These are phyloP conservation scores for Aspergillus vadensis DNA, from an alignment of 2,329 filamentous ascomycete genomes.

Conservation along the genomic window DNA sequence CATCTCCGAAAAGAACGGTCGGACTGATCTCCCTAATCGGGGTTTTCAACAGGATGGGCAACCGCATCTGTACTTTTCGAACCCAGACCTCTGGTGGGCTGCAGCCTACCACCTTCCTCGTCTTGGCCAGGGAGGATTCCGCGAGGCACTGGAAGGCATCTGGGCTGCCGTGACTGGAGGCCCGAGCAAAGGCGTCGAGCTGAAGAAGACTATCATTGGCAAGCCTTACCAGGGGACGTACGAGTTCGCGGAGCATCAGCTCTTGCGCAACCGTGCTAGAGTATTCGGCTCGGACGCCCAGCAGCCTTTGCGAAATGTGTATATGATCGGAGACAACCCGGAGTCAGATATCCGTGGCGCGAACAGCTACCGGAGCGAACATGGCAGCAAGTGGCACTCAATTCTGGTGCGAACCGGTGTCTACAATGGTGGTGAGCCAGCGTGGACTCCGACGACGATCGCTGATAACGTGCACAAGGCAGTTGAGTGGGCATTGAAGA, in stretches of 20 bases:
- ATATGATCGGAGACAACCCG: slow-evolving; percentile 92
- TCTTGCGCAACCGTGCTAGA: slow-evolving; percentile 62
- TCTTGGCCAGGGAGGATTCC: slow-evolving; percentile 88
- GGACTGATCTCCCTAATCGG: slow-evolving; percentile 63
- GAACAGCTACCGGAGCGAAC: slow-evolving; percentile 69
- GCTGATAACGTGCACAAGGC: slow-evolving; percentile 75
- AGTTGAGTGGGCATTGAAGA: slow-evolving; percentile 72
- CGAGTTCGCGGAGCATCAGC: slow-evolving; percentile 75
- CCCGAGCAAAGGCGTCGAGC: slow-evolving; percentile 52
- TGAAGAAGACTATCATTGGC: slow-evolving; percentile 71
- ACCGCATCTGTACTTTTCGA: slow-evolving; percentile 81
- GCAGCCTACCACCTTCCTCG: slow-evolving; percentile 81
- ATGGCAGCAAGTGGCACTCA: slow-evolving; percentile 73
- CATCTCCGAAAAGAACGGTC: slow-evolving; percentile 70
- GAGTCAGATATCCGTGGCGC: slow-evolving; percentile 89
- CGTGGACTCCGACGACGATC: slow-evolving; percentile 64
- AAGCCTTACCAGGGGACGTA: slow-evolving; percentile 82
- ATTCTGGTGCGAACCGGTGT: slow-evolving; percentile 81
- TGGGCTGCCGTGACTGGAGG: slow-evolving; percentile 73
- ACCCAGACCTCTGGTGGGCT: slow-evolving; percentile 88
- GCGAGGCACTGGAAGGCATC: slow-evolving; percentile 75
- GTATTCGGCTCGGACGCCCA: slow-evolving; percentile 45
- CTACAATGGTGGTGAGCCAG: slow-evolving; percentile 61
- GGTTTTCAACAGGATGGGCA: slow-evolving; percentile 85
- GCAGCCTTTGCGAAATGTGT: slow-evolving; percentile 69